A percentile compares a stretch with the other conserved stretches of the same genome.
Evolutionary conservation across 352 stramenopile genomes (phyloP).

Genomic region (Globisporangium iwayamae): DNA sequence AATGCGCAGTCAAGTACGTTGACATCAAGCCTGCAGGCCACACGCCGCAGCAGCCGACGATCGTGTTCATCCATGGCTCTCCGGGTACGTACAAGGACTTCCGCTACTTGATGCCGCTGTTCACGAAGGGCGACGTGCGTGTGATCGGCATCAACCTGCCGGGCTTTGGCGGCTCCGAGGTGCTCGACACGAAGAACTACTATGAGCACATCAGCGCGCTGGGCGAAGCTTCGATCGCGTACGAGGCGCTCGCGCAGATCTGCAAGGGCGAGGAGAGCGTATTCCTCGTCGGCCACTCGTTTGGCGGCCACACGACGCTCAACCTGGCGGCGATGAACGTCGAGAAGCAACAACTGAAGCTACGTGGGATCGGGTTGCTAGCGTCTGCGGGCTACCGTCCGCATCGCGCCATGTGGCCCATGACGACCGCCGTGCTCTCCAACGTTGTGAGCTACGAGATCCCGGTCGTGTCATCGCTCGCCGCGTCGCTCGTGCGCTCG

Average conservation of each 20-base stretch:
- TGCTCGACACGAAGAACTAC: constrained; percentile 36
- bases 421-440: background rate
- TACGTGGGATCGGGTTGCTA: constrained; percentile 50
- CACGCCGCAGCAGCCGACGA: constrained; percentile 22
- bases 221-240: constrained; percentile 29
- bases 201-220: constrained; percentile 41
- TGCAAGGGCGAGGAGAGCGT: constrained; percentile 18
- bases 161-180: constrained; percentile 45
- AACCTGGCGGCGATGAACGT: constrained; percentile 43
- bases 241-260: constrained; percentile 41
- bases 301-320: constrained; percentile 27
- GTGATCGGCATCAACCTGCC: constrained; percentile 59
- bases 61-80: constrained; percentile 61
- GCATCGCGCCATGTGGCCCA: constrained; percentile 34
- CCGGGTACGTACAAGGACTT: constrained; percentile 64
- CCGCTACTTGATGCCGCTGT: constrained; percentile 52
- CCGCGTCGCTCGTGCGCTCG: constrained; percentile 23
- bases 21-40: constrained; percentile 17
- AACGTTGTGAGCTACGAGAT: background rate
- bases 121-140: constrained; percentile 31
- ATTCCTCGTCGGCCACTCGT: constrained; percentile 15
- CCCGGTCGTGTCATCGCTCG: background rate
- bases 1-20: constrained; percentile 41
- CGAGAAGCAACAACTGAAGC: constrained; percentile 22
- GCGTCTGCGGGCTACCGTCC: constrained; percentile 41